A percentile compares a stretch with the other conserved stretches of the same genome.
Conservation (phyloP, 208 protist species). For the Willaertia magna region DNA sequence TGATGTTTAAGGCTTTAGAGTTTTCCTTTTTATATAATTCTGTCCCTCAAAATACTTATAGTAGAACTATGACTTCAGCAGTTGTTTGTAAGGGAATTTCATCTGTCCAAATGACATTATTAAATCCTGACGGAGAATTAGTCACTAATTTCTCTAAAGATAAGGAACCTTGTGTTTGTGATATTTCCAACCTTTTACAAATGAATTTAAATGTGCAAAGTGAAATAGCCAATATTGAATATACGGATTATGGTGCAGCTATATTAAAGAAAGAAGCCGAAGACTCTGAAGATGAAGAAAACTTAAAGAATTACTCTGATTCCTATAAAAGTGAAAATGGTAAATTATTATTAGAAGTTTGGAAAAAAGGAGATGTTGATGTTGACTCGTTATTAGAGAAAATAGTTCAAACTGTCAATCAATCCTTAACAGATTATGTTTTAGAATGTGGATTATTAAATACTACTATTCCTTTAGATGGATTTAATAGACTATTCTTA, state of each 20-base stretch:
- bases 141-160: background rate
- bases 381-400: background rate
- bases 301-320: background rate
- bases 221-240: background rate
- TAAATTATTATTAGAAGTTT: background rate
- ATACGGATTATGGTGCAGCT: background rate
- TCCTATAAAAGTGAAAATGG: background rate
- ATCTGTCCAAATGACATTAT: background rate
- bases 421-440: background rate
- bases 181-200: background rate
- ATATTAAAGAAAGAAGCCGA: background rate
- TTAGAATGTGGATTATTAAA: background rate
- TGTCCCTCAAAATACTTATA: background rate
- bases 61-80: background rate
- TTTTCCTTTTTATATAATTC: background rate
- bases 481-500: background rate
- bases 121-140: background rate
- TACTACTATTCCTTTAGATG: background rate
- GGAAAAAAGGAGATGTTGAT: slow-evolving; percentile 1
- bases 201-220: background rate
- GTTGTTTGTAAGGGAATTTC: background rate
- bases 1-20: background rate
- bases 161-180: background rate
- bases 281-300: background rate
- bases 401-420: background rate